Conservation (phyloP, 1,284 basidiomycete species). For the Cryptococcus floricola region DNA sequence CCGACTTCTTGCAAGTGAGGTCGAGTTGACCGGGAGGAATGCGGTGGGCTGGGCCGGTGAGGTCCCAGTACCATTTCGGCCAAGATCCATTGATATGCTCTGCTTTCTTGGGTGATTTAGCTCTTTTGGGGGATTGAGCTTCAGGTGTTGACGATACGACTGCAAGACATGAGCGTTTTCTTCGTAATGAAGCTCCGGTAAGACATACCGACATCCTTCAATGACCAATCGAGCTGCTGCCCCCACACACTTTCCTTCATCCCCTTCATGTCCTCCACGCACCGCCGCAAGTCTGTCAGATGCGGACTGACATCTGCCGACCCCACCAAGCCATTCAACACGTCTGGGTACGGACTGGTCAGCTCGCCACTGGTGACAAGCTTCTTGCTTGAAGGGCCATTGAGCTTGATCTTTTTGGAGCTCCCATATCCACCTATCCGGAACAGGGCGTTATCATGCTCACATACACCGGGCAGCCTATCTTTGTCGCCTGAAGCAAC, state of each 20-base stretch:
- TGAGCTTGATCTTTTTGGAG: slow-evolving; percentile 20
- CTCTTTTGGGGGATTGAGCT: not conserved
- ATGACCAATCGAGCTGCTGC: slow-evolving; percentile 64
- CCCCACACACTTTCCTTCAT: slow-evolving; percentile 54
- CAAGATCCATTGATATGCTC: slow-evolving; percentile 45
- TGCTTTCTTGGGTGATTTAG: slow-evolving; percentile 2
- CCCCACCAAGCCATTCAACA: slow-evolving; percentile 12
- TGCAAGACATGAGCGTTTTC: not conserved
- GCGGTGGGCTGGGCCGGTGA: slow-evolving; percentile 51
- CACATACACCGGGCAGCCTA: slow-evolving; percentile 9
- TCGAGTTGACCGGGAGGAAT: slow-evolving; percentile 58
- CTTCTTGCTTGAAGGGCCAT: slow-evolving; percentile 15
- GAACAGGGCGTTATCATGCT: slow-evolving; percentile 34
- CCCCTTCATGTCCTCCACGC: slow-evolving; percentile 17
- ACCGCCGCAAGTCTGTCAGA: slow-evolving; percentile 13
- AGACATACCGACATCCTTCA: too few species aligned
- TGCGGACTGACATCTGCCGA: slow-evolving; percentile 2
- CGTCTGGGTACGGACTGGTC: slow-evolving; percentile 22
- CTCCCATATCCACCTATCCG: slow-evolving; percentile 17
- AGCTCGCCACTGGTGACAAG: slow-evolving; percentile 23
- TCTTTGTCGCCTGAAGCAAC: slow-evolving; percentile 28
- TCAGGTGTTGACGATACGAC: not conserved
- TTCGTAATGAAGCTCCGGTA: not conserved
- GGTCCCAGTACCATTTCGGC: slow-evolving; percentile 98
- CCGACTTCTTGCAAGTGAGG: slow-evolving; percentile 76